Evolutionary conservation across 306 rosid genomes (phyloP).

Genomic region (Rosa rugosa): DNA sequence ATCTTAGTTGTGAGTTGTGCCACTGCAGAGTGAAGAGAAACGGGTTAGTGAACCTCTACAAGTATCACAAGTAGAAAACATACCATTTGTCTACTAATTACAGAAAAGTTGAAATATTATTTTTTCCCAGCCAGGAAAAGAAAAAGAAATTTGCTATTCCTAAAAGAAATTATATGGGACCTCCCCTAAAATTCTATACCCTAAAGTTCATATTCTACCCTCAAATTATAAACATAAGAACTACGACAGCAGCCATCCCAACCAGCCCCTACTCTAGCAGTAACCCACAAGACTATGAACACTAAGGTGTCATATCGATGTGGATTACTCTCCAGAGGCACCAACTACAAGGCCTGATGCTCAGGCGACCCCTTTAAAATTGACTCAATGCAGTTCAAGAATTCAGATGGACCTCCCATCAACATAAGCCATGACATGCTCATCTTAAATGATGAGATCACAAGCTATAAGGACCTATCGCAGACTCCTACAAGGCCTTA

Average conservation of each 20-base stretch:
- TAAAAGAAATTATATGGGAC: not conserved
- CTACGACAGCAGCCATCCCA: not conserved
- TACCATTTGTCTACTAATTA: not conserved
- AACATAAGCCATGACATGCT: not conserved
- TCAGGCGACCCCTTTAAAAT: not conserved
- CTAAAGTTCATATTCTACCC: not conserved
- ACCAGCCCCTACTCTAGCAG: not conserved
- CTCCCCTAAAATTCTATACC: not conserved
- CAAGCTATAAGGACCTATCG: not conserved
- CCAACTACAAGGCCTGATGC: not conserved
- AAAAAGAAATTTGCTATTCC: not conserved
- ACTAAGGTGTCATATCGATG: not conserved
- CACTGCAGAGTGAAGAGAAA: conserved; percentile 50
- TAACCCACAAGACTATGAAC: not conserved
- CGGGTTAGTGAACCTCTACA: conserved; percentile 16
- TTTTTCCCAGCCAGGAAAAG: not conserved
- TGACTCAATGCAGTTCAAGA: not conserved
- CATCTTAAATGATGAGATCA: too few relatives aligned
- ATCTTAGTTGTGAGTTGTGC: conserved; percentile 89
- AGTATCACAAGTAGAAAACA: too few relatives aligned
- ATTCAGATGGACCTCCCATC: not conserved
- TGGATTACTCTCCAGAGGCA: not conserved
- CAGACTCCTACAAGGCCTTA: not conserved
- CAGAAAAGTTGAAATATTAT: not conserved
- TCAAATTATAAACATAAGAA: not conserved